A percentile compares a stretch with the other conserved stretches of the same genome.
phyloP scores from a whole-genome alignment of 2,329 filamentous ascomycete species.

The Xylariaceae sp. region DNA sequence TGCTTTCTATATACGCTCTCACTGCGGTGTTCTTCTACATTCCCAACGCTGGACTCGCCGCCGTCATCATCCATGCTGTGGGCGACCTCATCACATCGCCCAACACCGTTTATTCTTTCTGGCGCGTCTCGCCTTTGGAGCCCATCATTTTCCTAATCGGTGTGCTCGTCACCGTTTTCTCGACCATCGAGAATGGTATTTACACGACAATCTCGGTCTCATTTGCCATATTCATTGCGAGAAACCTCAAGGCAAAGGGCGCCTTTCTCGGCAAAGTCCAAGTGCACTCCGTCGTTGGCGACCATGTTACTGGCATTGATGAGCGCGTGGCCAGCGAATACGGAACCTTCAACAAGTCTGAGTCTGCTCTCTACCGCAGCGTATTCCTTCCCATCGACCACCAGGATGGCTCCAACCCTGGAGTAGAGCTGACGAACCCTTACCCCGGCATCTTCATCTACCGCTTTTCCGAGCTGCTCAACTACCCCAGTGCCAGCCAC shows the following conservation, averaged over 20 bases:
- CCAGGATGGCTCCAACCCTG: conserved; percentile 84
- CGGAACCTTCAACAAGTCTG: conserved; percentile 47
- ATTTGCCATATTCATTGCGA: conserved; percentile 71
- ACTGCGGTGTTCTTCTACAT: conserved; percentile 93
- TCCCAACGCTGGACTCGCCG: conserved; percentile 71
- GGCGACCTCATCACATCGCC: conserved; percentile 87
- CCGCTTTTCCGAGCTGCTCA: conserved; percentile 89
- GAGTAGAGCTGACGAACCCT: conserved; percentile 70
- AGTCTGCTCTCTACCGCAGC: conserved; percentile 49
- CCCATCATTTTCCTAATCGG: conserved; percentile 90
- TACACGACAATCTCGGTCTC: conserved; percentile 80
- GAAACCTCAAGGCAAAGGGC: conserved; percentile 75
- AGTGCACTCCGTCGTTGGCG: conserved; percentile 76
- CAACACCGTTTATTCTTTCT: conserved; percentile 90
- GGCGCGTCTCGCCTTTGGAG: conserved; percentile 85
- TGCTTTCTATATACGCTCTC: conserved; percentile 84
- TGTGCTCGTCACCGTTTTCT: conserved; percentile 84
- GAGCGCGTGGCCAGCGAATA: conserved; percentile 47
- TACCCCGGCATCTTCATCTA: conserved; percentile 95
- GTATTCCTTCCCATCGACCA: conserved; percentile 85
- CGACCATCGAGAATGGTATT: conserved; percentile 83
- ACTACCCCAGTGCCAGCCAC: conserved; percentile 88
- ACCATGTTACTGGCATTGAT: conserved; percentile 64
- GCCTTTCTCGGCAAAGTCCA: conserved; percentile 77
- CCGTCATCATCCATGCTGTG: conserved; percentile 93